Evolutionary conservation across 176 grass and related monocot species (phyloP).

Genomic region (Triticum dicoccoides): DNA sequence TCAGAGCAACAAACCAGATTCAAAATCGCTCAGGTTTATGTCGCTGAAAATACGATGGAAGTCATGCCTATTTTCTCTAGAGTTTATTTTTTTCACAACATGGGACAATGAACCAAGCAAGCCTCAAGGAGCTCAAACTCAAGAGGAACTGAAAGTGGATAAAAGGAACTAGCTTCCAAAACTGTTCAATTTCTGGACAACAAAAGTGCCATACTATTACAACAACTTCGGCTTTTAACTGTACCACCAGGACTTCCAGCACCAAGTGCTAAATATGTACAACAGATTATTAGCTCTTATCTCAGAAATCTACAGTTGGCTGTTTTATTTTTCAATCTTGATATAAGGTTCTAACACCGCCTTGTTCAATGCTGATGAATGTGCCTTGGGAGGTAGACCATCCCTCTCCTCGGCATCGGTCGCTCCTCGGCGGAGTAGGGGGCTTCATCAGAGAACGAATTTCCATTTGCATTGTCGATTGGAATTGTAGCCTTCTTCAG

Average conservation of each 20-base stretch:
- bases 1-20: background rate
- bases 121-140: background rate
- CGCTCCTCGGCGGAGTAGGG: too few species aligned
- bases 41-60: background rate
- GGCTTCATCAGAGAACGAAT: too few species aligned
- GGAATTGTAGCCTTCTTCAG: too few species aligned
- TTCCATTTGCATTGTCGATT: too few species aligned
- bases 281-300: background rate
- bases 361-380: too few species aligned
- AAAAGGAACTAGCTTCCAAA: background rate
- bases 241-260: constrained; percentile 24
- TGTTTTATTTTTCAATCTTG: too few species aligned
- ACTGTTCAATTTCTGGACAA: constrained; percentile 13
- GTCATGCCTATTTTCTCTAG: background rate
- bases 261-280: constrained; percentile 48
- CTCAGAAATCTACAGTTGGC: background rate
- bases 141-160: background rate
- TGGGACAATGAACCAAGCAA: background rate
- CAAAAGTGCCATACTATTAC: background rate
- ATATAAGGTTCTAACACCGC: too few species aligned
- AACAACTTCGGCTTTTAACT: constrained; percentile 23
- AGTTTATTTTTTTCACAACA: background rate
- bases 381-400: too few species aligned
- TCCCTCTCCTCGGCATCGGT: too few species aligned
- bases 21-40: too few species aligned